Evolutionary conservation across 2,329 filamentous ascomycete genomes (phyloP), one percentile per base, ranked within the genome.

Genomic region (Apiospora sp.): DNA sequence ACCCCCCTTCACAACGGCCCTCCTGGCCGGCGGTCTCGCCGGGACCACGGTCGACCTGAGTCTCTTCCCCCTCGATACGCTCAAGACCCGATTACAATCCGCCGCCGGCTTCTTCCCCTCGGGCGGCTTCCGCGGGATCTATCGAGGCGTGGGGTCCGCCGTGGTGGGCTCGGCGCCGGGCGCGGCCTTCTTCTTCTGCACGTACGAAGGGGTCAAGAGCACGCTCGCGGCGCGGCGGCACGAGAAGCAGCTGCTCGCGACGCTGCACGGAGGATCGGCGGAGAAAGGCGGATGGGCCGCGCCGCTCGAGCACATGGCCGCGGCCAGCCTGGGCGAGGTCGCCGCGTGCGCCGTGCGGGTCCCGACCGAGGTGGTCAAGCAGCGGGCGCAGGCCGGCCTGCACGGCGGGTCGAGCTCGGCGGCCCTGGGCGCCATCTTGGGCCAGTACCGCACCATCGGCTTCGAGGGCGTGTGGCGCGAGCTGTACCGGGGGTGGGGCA

Each of bases 81-180:
- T 99, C 81, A 99, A 99, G 86, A 99, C 97, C 61, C 95, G 96
- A 22, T 94, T 99, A 8, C 96, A 99, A 86, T 94, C 95, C 75
- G 89, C 89, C 68, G 82, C 88, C 72, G 91, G 92, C 82, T 95
- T 98, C 86, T 91, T 94, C 80, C 88, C 93, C 72, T 92, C 92
- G 3, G 96, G 96, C 80, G 96, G 96, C 79, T 95, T 98, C 88
- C 89, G 89, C 69, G 95, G 96, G 74, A 94, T 98, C 78, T 99
- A 99, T 86, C 92, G 94, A 67, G 96, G 96, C 81, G 91, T 99
- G 22, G 96, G 96, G 68, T 94, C 91, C 72, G 95, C 95, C 0
- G 87, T 98, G 69, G 92, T 98, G 72, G 96, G 97, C 43, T 97
- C 94, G 67, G 96, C 96, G 0, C 96, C 96, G 0, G 94, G 95